phyloP scores from a whole-genome alignment of 805 yeast genomes.

The Isabelozyma rhagii region DNA sequence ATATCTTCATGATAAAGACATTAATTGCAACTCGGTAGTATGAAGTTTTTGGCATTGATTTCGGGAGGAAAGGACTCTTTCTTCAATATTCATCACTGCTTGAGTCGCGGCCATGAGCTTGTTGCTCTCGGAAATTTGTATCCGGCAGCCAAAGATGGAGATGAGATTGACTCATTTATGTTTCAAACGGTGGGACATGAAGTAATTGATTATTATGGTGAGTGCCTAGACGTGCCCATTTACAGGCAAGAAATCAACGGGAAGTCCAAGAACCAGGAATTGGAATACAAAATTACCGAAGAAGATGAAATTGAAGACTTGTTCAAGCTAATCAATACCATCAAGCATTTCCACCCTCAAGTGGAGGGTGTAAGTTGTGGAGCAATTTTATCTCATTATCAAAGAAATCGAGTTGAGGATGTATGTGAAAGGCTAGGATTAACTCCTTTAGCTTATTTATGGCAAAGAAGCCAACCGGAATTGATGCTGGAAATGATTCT shows the following conservation, averaged over 20 bases:
- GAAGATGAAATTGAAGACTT: constrained; percentile 90
- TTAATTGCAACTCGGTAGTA: constrained; percentile 18
- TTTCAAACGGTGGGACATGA: constrained; percentile 96
- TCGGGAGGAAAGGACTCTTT: constrained; percentile 98
- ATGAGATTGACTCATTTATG: constrained; percentile 92
- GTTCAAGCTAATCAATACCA: constrained; percentile 46
- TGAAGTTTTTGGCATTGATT: constrained; percentile 90
- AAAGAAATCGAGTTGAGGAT: constrained; percentile 88
- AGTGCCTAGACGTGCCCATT: constrained; percentile 78
- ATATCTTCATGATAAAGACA: neutral
- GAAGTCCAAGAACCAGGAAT: constrained; percentile 53
- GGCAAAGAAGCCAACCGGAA: constrained; percentile 85
- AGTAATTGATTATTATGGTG: constrained; percentile 58
- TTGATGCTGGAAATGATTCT: constrained; percentile 79
- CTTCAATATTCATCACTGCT: constrained; percentile 81
- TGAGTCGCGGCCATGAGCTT: constrained; percentile 81
- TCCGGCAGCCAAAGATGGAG: constrained; percentile 29
- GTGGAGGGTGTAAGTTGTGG: constrained; percentile 90
- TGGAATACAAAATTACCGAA: constrained; percentile 67
- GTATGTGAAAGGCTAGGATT: constrained; percentile 76
- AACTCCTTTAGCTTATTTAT: constrained; percentile 69
- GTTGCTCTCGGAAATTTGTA: constrained; percentile 81
- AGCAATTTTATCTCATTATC: constrained; percentile 93
- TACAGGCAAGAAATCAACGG: constrained; percentile 68
- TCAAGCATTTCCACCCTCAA: constrained; percentile 60